These are phyloP conservation scores for Diaporthe humulicola DNA, from an alignment of 2,329 filamentous ascomycete genomes.

Conservation along the genomic window DNA sequence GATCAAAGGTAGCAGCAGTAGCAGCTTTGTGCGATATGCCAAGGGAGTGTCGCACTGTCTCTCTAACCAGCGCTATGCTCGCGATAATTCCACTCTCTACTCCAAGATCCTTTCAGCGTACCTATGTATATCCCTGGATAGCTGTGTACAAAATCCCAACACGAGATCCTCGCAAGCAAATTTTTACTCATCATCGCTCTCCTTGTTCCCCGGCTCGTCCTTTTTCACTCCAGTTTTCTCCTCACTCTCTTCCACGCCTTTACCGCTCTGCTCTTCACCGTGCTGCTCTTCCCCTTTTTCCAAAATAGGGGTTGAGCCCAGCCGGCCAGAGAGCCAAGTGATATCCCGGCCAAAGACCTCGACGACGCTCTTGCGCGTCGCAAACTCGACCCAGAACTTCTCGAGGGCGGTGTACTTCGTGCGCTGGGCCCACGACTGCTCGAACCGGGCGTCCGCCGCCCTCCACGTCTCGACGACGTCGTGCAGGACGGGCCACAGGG, in stretches of 20 bases:
- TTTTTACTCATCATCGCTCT: background rate
- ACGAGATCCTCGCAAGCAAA: background rate
- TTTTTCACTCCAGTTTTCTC: background rate
- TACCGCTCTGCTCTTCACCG: background rate
- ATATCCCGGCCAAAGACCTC: slow-evolving; percentile 32
- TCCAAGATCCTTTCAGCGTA: background rate
- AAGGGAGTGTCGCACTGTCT: slow-evolving; percentile 15
- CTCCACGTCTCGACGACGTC: slow-evolving; percentile 55
- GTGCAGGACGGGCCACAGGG: slow-evolving; percentile 68
- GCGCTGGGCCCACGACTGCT: slow-evolving; percentile 43
- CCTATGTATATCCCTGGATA: background rate
- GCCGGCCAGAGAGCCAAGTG: background rate
- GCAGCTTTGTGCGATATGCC: slow-evolving; percentile 7
- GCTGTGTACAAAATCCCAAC: background rate
- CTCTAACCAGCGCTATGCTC: slow-evolving; percentile 30
- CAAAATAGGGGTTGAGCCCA: background rate
- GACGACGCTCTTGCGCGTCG: slow-evolving; percentile 41
- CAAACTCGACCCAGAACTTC: slow-evolving; percentile 54
- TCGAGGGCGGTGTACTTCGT: slow-evolving; percentile 46
- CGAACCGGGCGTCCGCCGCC: slow-evolving; percentile 43
- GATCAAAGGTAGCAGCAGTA: slow-evolving; percentile 10
- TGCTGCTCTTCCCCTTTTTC: background rate
- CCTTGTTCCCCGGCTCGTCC: background rate
- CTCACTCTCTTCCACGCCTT: background rate
- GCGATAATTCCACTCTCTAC: slow-evolving; percentile 10